Evolutionary conservation across 768 basidiomycete genomes (phyloP), one percentile per base, ranked within the genome.

Genomic region (Kwoniella heveanensis): DNA sequence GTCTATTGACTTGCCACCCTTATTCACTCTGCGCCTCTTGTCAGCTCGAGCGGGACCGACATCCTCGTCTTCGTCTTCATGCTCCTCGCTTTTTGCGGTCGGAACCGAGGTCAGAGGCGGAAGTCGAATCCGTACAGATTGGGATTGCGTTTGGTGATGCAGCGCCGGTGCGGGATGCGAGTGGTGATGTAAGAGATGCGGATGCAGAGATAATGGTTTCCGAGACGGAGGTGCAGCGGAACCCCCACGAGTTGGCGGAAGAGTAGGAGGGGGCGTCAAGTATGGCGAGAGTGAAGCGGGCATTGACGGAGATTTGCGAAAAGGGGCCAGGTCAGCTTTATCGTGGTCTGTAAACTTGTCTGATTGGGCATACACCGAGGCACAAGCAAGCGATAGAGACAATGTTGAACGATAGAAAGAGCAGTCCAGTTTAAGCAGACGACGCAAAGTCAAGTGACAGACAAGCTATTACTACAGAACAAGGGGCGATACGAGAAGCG

Each of bases 251-350:
- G 71, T 70, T 19, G 51, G 54, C 22, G 67, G 65, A 3, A 58
- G 36, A 17, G 70, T 70, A 8, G 73, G 73, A 22, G 73, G 71
- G 15, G 70, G 73, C 56, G 73, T 74, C 26, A 71, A 51, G 47
- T 67, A 71, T n/a, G 56, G 63, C 10, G 62, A 59, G 32, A 36
- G 48, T 15, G 48, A 37, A 44, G 36, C 46, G 24, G 46, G 53
- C 53, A 62, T 62, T 19, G 30, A 30, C 32, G 22, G 9, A 59
- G 39, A 49, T 27, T 46, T 49, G 36, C 39, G 25, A 49, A 56
- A 21, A 48, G 30, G 44, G 15, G 29, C 6, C 12, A 4, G 30
- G 39, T 59, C 57, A 59, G 57, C 47, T 53, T 53, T 26, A 32
- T 44, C n/a, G 17, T 17, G 17, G 17, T 44, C 17, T 3, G 15